Base-by-base conservation (phyloP, 352 stramenopile species). In the Pythium aphanidermatum region DNA sequence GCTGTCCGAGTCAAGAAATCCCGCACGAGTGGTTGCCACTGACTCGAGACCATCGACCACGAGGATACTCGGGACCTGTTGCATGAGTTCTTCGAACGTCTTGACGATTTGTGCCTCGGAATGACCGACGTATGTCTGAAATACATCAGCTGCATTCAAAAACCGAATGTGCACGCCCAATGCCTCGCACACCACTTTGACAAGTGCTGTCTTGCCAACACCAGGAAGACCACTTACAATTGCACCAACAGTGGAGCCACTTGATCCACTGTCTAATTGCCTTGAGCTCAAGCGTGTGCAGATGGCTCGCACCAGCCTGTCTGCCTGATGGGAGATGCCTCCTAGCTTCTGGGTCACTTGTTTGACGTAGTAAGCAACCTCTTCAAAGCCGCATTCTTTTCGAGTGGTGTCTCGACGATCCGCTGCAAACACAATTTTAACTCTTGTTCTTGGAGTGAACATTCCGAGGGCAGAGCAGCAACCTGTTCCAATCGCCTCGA, bases 121-220 rank as follows among this genome's bases (percentile, higher is more conserved):
- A 49, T 98, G 89, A 25, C 96, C 96, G 12, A 95, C 86, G 33
- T 77, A 82, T 34, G 96, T 97, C 27, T 94, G 86, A 48, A 98
- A 98, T 21, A 98, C 84, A 58, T 98, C 93, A 0, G 94, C 85
- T 3, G 91, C 96, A 34, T 81, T 69, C 14, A 93, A 30, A 19
- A 76, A 83, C 21, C 62, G 60, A 11, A 68, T 51, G 4, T 58
- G 57, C 29, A 89, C 65, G 4, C 52, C 51, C 5, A 83, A 26
- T 24, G 31, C 47, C 12, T 68, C 60, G 29, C 60, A 75, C 26
- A 87, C 55, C 0, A 43, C 60, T 29, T 71, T 79, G 9, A 63
- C 59, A 14, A 94, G 46, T 3, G 45, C 53, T 0, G 79, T 89
- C 47, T 94, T 94, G 34, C 82, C 82, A 16, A 84, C 63, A 25